Base-by-base conservation (phyloP, 129 eudicot genomes). In the Flaveria robusta region DNA sequence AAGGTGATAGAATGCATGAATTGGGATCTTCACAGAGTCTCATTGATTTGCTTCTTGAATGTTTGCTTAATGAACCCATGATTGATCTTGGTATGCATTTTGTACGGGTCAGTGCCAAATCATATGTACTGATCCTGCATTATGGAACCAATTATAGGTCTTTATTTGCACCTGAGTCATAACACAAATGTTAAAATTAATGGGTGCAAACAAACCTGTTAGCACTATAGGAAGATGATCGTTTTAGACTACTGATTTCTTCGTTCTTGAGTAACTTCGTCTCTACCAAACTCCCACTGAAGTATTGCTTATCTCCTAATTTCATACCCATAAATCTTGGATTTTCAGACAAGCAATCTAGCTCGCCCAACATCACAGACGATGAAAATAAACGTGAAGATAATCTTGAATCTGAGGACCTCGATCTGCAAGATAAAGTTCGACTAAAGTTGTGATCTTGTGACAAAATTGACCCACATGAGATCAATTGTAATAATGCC, bases 261-360 rank as follows among this genome's bases (percentile, higher is more conserved):
- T 74, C 85, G 77, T 87, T 92, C 72, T 86, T 84, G 18, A 50
- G 49, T 60, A 84, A 80, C 52, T 77, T 94, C 68, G 90, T 86
- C 81, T 94, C 98, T 10, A 87, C 83, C 86, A 91, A 83, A 83
- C 98, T 94, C 69, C 97, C 96, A 83, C 98, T 88, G 54, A 94
- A 94, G 83, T 94, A 91, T 78, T 94, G 93, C 74, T 94, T 90
- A 39, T 93, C 95, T 84, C 91, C 96, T 84, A 86, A 70, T 37
- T 78, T 77, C 85, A 83, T 83, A 76, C 97, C 89, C 89, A 80
- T 87, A 41, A 85, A 69, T 70, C 88, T 86, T 24, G 92, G 88
- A 79, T 87, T 90, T 31, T 90, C 96, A 2, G 91, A 70, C 83
- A 93, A 66, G 75, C 91, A 88, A 79, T 93, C 97, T 50, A 87